Percentiles rank a stretch among this genome's conserved stretches.
These are phyloP conservation scores for Tetradesmus obliquus DNA, from an alignment of 139 green algal species.

Conservation along the genomic window DNA sequence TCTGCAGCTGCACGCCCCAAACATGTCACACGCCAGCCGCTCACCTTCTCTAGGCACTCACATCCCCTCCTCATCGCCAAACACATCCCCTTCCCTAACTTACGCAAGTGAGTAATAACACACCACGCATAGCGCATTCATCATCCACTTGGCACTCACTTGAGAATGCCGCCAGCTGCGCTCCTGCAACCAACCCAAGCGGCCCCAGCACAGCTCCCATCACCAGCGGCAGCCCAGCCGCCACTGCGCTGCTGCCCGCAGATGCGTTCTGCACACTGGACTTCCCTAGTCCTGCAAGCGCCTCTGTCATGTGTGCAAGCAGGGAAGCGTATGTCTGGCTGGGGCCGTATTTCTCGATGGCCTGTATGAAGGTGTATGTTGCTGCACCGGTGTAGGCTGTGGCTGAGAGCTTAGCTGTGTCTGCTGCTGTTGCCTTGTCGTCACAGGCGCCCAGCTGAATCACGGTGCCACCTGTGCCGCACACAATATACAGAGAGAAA, in stretches of 20 bases:
- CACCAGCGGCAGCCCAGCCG: background rate
- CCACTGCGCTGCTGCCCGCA: background rate
- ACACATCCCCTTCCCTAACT: background rate
- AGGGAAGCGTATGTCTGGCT: conserved; percentile 23
- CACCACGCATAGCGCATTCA: too few relatives aligned
- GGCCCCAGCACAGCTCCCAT: conserved; percentile 7
- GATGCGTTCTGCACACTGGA: background rate
- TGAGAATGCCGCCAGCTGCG: background rate
- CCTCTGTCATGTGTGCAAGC: conserved; percentile 18
- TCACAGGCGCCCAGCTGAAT: conserved; percentile 37
- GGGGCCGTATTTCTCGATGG: conserved; percentile 15
- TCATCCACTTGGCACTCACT: background rate
- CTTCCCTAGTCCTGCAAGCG: background rate
- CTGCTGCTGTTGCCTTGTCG: conserved; percentile 33
- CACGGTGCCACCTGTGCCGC: conserved; percentile 3
- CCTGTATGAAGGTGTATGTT: conserved; percentile 42
- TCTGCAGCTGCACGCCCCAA: too few relatives aligned
- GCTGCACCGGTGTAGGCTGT: conserved; percentile 41
- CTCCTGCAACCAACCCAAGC: conserved; percentile 9
- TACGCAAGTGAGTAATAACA: too few relatives aligned
- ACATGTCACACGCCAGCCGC: too few relatives aligned
- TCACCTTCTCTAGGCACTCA: too few relatives aligned
- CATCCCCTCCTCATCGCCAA: background rate
- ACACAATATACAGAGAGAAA: background rate
- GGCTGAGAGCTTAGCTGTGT: conserved; percentile 22